phyloP scores from a whole-genome alignment of 2,329 filamentous ascomycete genomes.

The Fusarium sp. region DNA sequence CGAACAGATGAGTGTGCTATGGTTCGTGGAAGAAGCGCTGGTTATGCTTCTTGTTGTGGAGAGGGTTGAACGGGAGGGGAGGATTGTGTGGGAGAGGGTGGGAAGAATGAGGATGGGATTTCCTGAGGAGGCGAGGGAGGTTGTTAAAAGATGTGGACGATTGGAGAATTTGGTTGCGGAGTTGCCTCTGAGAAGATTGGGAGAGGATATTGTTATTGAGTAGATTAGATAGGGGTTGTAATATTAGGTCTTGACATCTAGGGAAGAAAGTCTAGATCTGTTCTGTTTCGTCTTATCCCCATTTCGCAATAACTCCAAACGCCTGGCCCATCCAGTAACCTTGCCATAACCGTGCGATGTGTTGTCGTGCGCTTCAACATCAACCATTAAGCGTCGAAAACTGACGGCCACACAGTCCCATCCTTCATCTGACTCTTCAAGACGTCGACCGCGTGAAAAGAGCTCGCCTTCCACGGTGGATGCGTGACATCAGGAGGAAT shows the following conservation, averaged over 20 bases:
- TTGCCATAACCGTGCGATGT: neutral
- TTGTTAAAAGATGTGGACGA: constrained; percentile 46
- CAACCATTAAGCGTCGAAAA: neutral
- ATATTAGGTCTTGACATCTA: constrained; percentile 13
- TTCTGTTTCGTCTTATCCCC: neutral
- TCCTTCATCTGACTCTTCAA: no score
- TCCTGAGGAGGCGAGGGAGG: constrained; percentile 48
- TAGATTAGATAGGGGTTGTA: constrained; percentile 32
- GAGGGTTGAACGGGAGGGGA: constrained; percentile 30
- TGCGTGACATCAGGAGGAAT: neutral
- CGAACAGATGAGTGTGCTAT: constrained; percentile 52
- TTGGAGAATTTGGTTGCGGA: constrained; percentile 49
- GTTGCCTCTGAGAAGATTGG: constrained; percentile 49
- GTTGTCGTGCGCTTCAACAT: neutral
- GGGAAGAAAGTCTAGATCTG: neutral
- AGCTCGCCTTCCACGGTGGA: neutral
- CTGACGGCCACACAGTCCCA: no score
- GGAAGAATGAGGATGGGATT: constrained; percentile 53
- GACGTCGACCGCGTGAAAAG: no score
- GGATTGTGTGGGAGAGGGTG: constrained; percentile 49
- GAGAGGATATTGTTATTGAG: constrained; percentile 50
- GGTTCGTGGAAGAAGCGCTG: constrained; percentile 51
- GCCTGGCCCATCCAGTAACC: neutral
- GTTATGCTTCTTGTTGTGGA: constrained; percentile 51
- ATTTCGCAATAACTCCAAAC: neutral